phyloP scores from a whole-genome alignment of 148 eudicot species.

The Euryodendron excelsum region DNA sequence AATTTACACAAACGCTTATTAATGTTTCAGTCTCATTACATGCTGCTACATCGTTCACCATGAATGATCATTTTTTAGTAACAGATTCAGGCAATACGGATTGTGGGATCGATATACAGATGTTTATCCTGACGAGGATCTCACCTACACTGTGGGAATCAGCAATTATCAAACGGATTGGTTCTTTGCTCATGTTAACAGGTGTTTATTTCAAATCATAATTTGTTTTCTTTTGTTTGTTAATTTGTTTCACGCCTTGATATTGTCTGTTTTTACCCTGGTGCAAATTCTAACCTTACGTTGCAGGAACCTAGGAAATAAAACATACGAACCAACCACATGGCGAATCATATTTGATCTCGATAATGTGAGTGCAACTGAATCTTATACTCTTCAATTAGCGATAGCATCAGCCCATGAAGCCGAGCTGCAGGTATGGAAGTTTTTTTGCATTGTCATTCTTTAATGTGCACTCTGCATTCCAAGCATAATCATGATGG shows the following conservation, averaged over 20 bases:
- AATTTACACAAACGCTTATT: not conserved
- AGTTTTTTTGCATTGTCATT: not conserved
- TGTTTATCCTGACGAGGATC: constrained; percentile 58
- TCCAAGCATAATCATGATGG: not conserved
- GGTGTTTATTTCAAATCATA: constrained; percentile 37
- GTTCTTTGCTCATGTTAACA: constrained; percentile 76
- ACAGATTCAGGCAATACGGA: constrained; percentile 80
- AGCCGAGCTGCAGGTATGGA: constrained; percentile 61
- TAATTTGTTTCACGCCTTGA: not conserved
- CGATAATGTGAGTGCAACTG: constrained; percentile 23
- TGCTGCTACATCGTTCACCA: not conserved
- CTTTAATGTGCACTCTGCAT: not conserved
- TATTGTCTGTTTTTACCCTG: not conserved
- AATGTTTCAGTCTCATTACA: too few relatives aligned
- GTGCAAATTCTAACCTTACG: not conserved
- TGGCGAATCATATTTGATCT: constrained; percentile 63
- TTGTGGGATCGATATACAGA: constrained; percentile 82
- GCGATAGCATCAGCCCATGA: constrained; percentile 73
- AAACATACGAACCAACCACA: constrained; percentile 52
- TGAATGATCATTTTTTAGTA: not conserved
- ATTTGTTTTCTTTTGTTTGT: not conserved
- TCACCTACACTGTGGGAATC: constrained; percentile 50
- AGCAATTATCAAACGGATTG: constrained; percentile 53
- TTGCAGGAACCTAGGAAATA: constrained; percentile 46
- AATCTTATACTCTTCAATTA: constrained; percentile 53